Evolutionary conservation across 2,329 filamentous ascomycete species (phyloP), one percentile per base, ranked within the genome.

Genomic region (Stemphylium vesicarium): DNA sequence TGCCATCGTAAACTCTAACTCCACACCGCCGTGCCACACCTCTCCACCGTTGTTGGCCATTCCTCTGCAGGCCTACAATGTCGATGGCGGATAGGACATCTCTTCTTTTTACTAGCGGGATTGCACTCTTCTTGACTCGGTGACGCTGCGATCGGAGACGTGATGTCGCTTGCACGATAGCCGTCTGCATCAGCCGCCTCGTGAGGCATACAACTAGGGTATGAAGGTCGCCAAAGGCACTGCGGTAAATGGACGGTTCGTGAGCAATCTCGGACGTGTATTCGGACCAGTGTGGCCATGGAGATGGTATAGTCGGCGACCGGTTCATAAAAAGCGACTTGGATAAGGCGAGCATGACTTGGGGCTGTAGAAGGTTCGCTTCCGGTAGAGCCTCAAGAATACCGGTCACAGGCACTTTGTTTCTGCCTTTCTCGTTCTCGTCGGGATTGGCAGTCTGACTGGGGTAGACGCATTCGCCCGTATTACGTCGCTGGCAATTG

Each of bases 171-270:
- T 91, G 84, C 64, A 88, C 89, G 0, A 95, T 77, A 0, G 85
- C 80, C 0, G 89, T 85, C 41, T 90, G 85, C 2, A 95, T 79
- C 1, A 96, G 76, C 11, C 90, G 83, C 54, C 84, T 85, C 0
- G 90, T 93, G 12, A 95, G 62, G 48, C 84, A 89, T 1, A 89
- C 72, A 0, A 84, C 80, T 2, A 96, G 74, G 8, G 84, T 84
- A 66, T 92, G 82, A 39, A 96, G 88, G 63, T 95, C 91, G 4
- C 85, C 82, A n/a, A 96, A 82, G 0, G 90, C 87, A 1, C 90
- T 92, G 6, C 87, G 84, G 62, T 89, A 87, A 18, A 96, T 84
- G 0, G 88, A 85, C 0, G 92, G 92, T 3, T 79, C 79, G 51
- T 48, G 44, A 7, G 64, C 59, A 16, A 66, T 50, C 8, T 69